Base-by-base conservation (phyloP, 106 monocot genomes). In the Allium fistulosum region DNA sequence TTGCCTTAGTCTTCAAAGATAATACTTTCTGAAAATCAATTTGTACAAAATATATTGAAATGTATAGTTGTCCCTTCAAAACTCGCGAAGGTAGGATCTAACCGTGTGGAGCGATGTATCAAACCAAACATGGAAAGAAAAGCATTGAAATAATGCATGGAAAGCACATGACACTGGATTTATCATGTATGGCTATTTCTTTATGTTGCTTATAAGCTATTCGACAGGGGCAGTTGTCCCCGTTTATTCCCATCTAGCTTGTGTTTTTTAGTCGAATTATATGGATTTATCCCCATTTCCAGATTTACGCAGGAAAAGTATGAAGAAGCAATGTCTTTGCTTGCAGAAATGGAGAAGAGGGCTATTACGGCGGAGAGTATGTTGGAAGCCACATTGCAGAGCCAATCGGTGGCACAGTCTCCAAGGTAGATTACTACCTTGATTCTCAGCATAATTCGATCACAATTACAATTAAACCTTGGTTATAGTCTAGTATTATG, bases 351-450 rank as follows among this genome's bases (percentile, higher is more conserved):
- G 83, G 90, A 90, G 73, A 85, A 85, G 65, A 82, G 90, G 61
- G 90, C 85, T 48, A 80, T 85, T 14, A 90, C 85, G 90, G 85
- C 90, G 55, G 90, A 90, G 69, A 83, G 82, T 46, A 85, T 80
- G 85, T 69, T 90, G 62, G 90, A 90, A 66, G 90, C 90, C 60
- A 90, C 90, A 16, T 61, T 90, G 72, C 85, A 90, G 62, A 76
- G 90, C 61, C 90, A 90, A 62, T 69, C 51, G 5, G 85, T 85
- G 77, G 82, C 76, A 59, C 80, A 75, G 48, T 80, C 82, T 52
- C 89, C 82, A 58, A 89, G 85, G 90, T 85, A 82, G 12, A 14
- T 53, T 46, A 49, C 15, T 61, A 27, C 11, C 58, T 26, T 45
- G 14, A n/a, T 56, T 57, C 14, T 12, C 52, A 10, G 7, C 11